Evolutionary conservation across 345 rosid genomes (phyloP).

Genomic region (Barbarea vulgaris): DNA sequence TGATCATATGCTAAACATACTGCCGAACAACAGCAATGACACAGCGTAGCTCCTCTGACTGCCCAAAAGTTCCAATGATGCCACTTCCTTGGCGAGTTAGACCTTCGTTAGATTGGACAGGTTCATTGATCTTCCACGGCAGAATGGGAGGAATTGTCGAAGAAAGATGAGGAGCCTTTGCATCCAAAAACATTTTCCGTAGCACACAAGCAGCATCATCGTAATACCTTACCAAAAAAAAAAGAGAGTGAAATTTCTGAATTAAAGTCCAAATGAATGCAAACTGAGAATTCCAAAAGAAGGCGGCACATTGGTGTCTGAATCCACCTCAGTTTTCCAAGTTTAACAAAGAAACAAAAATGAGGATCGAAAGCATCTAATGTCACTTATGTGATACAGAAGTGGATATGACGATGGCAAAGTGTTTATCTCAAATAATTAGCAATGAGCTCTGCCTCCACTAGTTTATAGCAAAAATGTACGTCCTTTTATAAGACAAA

Average conservation of each 20-base stretch:
- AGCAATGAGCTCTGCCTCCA: slow-evolving; percentile 1
- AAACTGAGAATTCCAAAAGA: background rate
- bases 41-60: slow-evolving; percentile 96
- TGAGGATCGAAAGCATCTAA: slow-evolving; percentile 1
- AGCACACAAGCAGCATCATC: slow-evolving; percentile 98
- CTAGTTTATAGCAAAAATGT: slow-evolving; percentile 17
- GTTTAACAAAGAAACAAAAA: slow-evolving; percentile 13
- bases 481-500: background rate
- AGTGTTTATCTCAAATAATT: background rate
- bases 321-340: slow-evolving; percentile 1
- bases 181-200: slow-evolving; percentile 96
- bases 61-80: slow-evolving; percentile 88
- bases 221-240: slow-evolving; percentile 68
- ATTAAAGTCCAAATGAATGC: background rate
- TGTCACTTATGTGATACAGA: background rate
- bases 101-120: slow-evolving; percentile 75
- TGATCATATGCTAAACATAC: slow-evolving; percentile 54
- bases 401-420: background rate
- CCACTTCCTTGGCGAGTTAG: slow-evolving; percentile 99
- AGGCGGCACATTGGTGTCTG: background rate
- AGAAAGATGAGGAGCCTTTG: slow-evolving; percentile 98
- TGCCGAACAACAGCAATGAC: slow-evolving; percentile 96
- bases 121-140: slow-evolving; percentile 95
- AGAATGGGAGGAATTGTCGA: slow-evolving; percentile 83
- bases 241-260: slow-evolving; percentile 25